These are phyloP conservation scores for Symbiodinium natans DNA, from an alignment of 73 alveolate genomes.

Conservation along the genomic window DNA sequence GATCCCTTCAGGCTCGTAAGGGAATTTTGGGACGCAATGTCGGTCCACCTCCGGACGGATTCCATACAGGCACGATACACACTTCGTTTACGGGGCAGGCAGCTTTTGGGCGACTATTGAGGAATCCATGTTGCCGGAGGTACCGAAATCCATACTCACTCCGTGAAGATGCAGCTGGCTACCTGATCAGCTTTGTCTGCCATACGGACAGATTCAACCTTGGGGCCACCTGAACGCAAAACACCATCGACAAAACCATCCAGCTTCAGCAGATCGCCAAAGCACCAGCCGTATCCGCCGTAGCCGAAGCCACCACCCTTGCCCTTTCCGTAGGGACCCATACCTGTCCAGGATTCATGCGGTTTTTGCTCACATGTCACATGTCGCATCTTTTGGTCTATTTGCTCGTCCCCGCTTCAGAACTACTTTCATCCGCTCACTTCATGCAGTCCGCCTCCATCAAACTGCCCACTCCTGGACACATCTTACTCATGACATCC, in stretches of 20 bases:
- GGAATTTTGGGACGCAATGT: background rate
- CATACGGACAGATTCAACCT: background rate
- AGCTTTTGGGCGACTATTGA: too few species aligned
- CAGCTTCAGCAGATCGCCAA: background rate
- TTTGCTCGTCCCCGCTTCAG: too few species aligned
- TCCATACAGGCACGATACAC: too few species aligned
- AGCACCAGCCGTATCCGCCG: conserved; percentile 80
- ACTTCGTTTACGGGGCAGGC: too few species aligned
- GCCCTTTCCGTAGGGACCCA: conserved; percentile 86
- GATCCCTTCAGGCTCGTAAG: background rate
- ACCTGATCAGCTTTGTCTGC: background rate
- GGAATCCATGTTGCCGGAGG: background rate
- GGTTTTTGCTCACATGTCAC: too few species aligned
- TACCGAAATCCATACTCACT: background rate
- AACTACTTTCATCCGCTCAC: too few species aligned
- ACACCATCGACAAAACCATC: too few species aligned
- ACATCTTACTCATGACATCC: background rate
- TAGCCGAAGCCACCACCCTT: conserved; percentile 72
- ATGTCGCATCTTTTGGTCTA: too few species aligned
- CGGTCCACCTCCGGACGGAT: background rate
- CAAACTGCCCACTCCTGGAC: too few species aligned
- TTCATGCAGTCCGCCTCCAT: too few species aligned
- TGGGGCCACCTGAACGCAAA: too few species aligned
- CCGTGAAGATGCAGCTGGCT: background rate
- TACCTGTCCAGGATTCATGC: too few species aligned